Percentiles rank a stretch among this genome's conserved stretches.
Conservation (phyloP, 1,284 basidiomycete genomes). For the Fomes fomentarius region DNA sequence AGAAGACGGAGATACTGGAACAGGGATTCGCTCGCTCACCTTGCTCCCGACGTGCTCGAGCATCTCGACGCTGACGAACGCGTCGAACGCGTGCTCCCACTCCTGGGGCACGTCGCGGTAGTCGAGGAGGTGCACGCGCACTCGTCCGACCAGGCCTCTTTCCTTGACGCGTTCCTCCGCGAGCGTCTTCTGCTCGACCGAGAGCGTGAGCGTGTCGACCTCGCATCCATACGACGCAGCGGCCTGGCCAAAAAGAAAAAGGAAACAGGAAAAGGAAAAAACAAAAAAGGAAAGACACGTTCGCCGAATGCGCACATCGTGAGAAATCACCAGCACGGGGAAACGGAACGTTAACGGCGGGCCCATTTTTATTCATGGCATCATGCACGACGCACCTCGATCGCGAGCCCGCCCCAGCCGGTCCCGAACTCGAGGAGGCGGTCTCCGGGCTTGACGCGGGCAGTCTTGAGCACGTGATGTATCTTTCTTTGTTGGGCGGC, state of each 20-base stretch:
- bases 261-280: too few species aligned
- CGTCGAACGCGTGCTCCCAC: conserved; percentile 83
- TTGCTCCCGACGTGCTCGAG: conserved; percentile 82
- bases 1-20: too few species aligned
- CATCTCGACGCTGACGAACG: conserved; percentile 92
- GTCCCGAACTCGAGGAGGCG: conserved; percentile 90
- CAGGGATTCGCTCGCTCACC: too few species aligned
- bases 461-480: conserved; percentile 74
- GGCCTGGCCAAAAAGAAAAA: too few species aligned
- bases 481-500: conserved; percentile 84
- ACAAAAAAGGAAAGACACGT: too few species aligned
- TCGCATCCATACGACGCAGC: conserved; percentile 73
- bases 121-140: conserved; percentile 87
- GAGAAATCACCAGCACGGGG: too few species aligned
- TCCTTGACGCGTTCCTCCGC: conserved; percentile 81
- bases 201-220: conserved; percentile 88
- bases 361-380: too few species aligned
- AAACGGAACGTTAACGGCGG: too few species aligned
- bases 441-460: conserved; percentile 77
- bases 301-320: conserved; percentile 11
- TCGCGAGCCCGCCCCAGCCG: conserved; percentile 90
- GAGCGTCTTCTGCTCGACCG: conserved; percentile 83
- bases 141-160: conserved; percentile 70
- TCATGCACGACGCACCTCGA: conserved; percentile 61
- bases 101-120: conserved; percentile 80